phyloP scores from a whole-genome alignment of 1,284 basidiomycete genomes.

The Austroboletus novae-zelandiae region DNA sequence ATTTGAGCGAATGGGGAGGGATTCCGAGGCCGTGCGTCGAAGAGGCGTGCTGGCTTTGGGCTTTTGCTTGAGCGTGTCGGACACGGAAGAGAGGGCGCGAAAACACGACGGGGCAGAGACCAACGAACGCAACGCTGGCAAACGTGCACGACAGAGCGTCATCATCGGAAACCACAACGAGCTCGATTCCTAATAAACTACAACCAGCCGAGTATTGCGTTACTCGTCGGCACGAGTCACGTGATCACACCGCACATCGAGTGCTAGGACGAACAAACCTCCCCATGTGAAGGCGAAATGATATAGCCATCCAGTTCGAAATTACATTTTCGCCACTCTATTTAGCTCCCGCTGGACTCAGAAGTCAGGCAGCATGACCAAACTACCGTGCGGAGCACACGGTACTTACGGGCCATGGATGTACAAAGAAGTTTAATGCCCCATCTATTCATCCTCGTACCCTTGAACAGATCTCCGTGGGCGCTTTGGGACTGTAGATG shows the following conservation, averaged over 20 bases:
- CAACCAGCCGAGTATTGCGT: neutral
- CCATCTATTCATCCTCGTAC: conserved; percentile 41
- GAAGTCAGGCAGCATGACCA: neutral
- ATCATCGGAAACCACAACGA: conserved; percentile 13
- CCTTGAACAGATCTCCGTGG: conserved; percentile 38
- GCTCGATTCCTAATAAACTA: neutral
- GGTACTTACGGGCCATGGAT: neutral
- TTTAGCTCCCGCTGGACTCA: neutral
- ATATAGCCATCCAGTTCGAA: conserved; percentile 7
- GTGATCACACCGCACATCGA: no score
- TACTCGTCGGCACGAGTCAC: neutral
- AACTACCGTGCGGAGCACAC: neutral
- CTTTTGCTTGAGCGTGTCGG: conserved; percentile 46
- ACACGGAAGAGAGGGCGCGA: conserved; percentile 21
- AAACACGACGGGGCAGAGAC: conserved; percentile 1
- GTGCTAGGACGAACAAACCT: no score
- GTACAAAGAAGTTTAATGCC: neutral
- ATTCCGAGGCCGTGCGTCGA: conserved; percentile 65
- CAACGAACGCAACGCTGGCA: neutral
- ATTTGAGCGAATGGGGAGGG: conserved; percentile 73
- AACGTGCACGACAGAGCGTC: conserved; percentile 6
- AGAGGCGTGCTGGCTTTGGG: conserved; percentile 76
- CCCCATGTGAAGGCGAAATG: neutral
- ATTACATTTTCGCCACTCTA: conserved; percentile 6
- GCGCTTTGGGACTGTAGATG: conserved; percentile 34